Base-by-base conservation (phyloP, 257 asterid genomes). In the Nicotiana tomentosiformis region DNA sequence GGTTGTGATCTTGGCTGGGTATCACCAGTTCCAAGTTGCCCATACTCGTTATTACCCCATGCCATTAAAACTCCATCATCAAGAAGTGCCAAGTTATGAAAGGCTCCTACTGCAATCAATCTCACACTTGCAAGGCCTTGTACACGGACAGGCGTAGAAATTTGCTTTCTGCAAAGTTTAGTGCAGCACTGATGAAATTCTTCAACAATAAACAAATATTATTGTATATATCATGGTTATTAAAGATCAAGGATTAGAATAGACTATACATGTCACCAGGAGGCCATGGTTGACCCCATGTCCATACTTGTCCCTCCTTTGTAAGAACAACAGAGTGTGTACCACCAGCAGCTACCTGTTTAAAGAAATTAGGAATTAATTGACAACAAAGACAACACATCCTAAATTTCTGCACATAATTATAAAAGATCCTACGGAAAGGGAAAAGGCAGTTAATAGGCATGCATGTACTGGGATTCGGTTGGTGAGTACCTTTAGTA, bases 271-370 rank as follows among this genome's bases (percentile, higher is more conserved):
- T 96, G 90, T 96, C 99, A 58, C 99, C 98, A 16, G 99, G 99
- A 83, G 99, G 99, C 99, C 99, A 96, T 82, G 99, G 99, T 83
- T 96, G 99, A 84, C 99, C 99, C 99, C 99, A 96, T 74, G 99
- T 93, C 99, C 99, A 96, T 23, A 96, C 99, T 60, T 94, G 95
- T 65, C 99, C 99, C 89, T 93, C 98, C 78, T 87, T 89, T 77
- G 99, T 96, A 46, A 96, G 96, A 86, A 96, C 97, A 66, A 96
- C 99, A 18, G 99, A 96, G 82, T 96, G 99, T 18, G 99, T 96
- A 55, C 99, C 99, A 43, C 99, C 99, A 81, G 99, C 99, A 87
- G 99, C 99, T 74, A 96, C 99, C 99, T 96, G 91, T 84, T 39
- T 74, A 81, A 88, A 46, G 83, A 70, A 82, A 39, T 37, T 58